Percentiles rank a stretch among this genome's conserved stretches.
These are phyloP conservation scores for Pseudogymnoascus sp. DNA, from an alignment of 2,329 filamentous ascomycete species.

Conservation along the genomic window DNA sequence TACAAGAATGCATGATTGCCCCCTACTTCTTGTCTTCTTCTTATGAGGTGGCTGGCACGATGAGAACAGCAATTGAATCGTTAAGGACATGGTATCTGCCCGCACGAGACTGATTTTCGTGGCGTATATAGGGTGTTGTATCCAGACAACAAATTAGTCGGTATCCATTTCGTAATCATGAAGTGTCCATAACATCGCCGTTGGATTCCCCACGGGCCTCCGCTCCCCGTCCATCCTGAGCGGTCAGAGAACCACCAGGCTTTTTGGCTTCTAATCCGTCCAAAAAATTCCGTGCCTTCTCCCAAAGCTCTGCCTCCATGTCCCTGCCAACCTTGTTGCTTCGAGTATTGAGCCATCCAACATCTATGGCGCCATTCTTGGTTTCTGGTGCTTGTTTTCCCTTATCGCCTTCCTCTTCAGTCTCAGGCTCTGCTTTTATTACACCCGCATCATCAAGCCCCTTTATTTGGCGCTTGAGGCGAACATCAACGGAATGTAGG, in stretches of 20 bases:
- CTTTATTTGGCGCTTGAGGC: constrained; percentile 66
- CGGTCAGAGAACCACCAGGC: background rate
- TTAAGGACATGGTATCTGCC: background rate
- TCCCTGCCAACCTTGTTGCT: constrained; percentile 73
- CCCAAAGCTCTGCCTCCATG: constrained; percentile 77
- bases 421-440: constrained; percentile 32
- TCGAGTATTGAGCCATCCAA: constrained; percentile 82
- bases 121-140: background rate
- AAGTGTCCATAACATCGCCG: background rate
- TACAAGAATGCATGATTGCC: too few species aligned
- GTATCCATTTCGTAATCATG: background rate
- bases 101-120: background rate
- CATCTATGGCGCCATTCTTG: constrained; percentile 55
- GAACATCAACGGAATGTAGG: constrained; percentile 65
- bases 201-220: background rate
- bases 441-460: constrained; percentile 76
- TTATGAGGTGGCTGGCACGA: background rate
- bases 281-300: constrained; percentile 48
- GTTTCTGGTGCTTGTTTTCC: constrained; percentile 31
- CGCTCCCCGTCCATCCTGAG: background rate
- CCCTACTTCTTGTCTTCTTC: background rate
- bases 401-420: constrained; percentile 20
- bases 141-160: background rate
- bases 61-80: background rate
- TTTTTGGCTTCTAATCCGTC: constrained; percentile 27